Evolutionary conservation across 2,329 filamentous ascomycete genomes (phyloP), one percentile per base, ranked within the genome.

Genomic region (Calonectria multiphialidica): DNA sequence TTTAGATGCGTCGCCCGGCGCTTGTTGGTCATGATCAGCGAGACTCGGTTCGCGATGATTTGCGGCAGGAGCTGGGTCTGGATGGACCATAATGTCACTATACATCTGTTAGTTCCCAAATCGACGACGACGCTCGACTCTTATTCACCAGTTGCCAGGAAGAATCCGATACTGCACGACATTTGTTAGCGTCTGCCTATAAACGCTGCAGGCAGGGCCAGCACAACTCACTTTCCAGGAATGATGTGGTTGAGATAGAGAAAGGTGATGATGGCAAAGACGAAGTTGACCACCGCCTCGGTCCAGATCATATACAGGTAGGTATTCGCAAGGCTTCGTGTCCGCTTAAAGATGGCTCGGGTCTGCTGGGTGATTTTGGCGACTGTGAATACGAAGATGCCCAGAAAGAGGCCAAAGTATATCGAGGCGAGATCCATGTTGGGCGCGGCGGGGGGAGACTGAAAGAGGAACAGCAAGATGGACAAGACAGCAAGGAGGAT

Each of bases 11-110:
- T 72, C 12, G 83, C 79, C 12, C 81, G 83, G 0, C 71, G 80
- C 28, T 81, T 81, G 67, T 84, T 81, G 47, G 82, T 81, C 63
- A 85, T 84, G 44, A 87, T 85, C 7, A 87, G 78, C 0, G 82
- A 78, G 16, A 86, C 83, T 50, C 85, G 84, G 68, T 87, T 87
- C 69, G 85, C 83, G 66, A 87, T 86, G 59, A 87, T 86, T 69
- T 87, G 85, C 66, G 85, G 83, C 5, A 86, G 76, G 0, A 86
- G 78, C 45, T 86, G 85, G 7, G 84, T 85, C 53, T 83, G 79
- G 15, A 80, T 69, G 1, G 74, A 70, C 75, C 75, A 76, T 37
- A 76, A 30, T 15, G 53, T 30, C 6, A 71, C 72, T 57, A 18
- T 12, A 37, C 16, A 10, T 18, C 21, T 25, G 53, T 57, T 40